phyloP scores from a whole-genome alignment of 2,329 filamentous ascomycete genomes.

The Pseudopithomyces chartarum region DNA sequence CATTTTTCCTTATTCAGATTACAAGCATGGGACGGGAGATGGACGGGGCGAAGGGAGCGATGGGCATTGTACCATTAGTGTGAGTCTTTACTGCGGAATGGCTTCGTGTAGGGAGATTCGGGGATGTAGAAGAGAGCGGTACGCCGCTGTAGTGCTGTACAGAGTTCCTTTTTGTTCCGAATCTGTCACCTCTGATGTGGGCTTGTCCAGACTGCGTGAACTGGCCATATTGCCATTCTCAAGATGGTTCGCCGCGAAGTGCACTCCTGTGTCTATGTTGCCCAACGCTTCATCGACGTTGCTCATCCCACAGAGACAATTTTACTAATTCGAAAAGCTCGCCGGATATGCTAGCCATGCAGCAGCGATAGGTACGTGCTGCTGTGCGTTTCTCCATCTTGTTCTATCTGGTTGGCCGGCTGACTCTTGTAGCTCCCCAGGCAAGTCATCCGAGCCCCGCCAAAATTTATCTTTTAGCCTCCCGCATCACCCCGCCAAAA shows the following conservation, averaged over 20 bases:
- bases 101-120: slow-evolving; percentile 11
- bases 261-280: too few species aligned
- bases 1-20: slow-evolving; percentile 22
- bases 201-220: slow-evolving; percentile 2
- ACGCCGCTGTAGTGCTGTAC: slow-evolving; percentile 37
- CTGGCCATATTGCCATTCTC: not conserved
- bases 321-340: too few species aligned
- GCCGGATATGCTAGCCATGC: too few species aligned
- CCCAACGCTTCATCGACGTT: too few species aligned
- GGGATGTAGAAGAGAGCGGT: slow-evolving; percentile 23
- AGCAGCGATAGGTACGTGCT: too few species aligned
- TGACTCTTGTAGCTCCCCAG: not conserved
- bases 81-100: slow-evolving; percentile 24
- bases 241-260: not conserved
- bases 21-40: not conserved
- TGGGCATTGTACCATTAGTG: slow-evolving; percentile 29
- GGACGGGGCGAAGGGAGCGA: not conserved
- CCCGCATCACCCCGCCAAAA: not conserved
- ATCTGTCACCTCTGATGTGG: not conserved
- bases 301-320: too few species aligned
- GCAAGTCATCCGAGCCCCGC: slow-evolving; percentile 2
- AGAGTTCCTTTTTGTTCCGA: slow-evolving; percentile 21
- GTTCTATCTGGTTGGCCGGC: too few species aligned
- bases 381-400: too few species aligned
- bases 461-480: slow-evolving; percentile 2